A percentile compares a stretch with the other conserved stretches of the same genome.
Conservation (phyloP, 2,329 filamentous ascomycete species). For the Pseudogymnoascus sp. region DNA sequence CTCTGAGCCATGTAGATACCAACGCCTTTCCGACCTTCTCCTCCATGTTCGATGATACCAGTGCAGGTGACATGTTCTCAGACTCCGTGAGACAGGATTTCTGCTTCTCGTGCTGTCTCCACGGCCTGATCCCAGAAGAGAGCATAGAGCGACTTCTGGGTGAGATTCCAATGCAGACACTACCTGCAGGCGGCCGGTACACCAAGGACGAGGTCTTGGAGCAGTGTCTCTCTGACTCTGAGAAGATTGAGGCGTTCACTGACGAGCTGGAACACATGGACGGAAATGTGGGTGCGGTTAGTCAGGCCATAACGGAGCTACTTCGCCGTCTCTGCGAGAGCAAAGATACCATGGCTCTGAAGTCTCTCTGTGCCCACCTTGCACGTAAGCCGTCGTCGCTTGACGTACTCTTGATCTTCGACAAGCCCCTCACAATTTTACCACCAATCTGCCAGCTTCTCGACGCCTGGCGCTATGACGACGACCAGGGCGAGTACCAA, state of each 20-base stretch:
- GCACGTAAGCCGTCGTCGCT: slow-evolving; percentile 64
- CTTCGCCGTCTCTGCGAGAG: slow-evolving; percentile 61
- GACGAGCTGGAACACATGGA: slow-evolving; percentile 83
- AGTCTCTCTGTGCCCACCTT: slow-evolving; percentile 65
- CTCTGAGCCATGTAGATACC: slow-evolving; percentile 55
- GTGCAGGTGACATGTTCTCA: slow-evolving; percentile 46
- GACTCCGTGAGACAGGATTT: slow-evolving; percentile 73
- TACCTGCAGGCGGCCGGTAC: slow-evolving; percentile 68
- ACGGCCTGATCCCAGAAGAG: slow-evolving; percentile 71
- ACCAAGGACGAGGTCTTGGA: slow-evolving; percentile 70
- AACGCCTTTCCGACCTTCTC: slow-evolving; percentile 58
- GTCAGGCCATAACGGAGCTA: slow-evolving; percentile 67
- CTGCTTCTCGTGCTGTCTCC: slow-evolving; percentile 81
- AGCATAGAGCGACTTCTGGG: slow-evolving; percentile 75
- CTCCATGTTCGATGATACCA: slow-evolving; percentile 53
- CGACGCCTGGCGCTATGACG: slow-evolving; percentile 74
- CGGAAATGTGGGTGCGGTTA: slow-evolving; percentile 82
- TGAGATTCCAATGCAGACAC: slow-evolving; percentile 72
- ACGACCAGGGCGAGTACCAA: slow-evolving; percentile 77
- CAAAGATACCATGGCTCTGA: slow-evolving; percentile 75
- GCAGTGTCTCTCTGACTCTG: slow-evolving; percentile 69
- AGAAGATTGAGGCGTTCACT: slow-evolving; percentile 68
- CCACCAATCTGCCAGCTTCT: slow-evolving; percentile 68
- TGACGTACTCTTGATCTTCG: slow-evolving; percentile 70
- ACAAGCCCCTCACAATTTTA: slow-evolving; percentile 61